A percentile compares a stretch with the other conserved stretches of the same genome.
Evolutionary conservation across 345 rosid genomes (phyloP).

Genomic region (Citrus sp.): DNA sequence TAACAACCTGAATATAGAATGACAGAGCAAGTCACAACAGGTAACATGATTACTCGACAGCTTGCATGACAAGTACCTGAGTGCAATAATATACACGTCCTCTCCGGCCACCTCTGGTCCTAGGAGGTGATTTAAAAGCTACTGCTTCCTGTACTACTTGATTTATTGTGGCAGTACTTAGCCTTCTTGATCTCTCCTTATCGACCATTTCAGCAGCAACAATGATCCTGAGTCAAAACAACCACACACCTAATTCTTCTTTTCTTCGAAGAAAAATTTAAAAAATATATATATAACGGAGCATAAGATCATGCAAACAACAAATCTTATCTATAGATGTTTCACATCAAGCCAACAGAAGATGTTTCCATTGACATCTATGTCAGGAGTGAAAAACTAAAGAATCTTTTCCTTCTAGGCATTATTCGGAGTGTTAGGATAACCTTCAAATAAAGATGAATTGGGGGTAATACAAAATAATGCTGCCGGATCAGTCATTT

Average conservation of each 20-base stretch:
- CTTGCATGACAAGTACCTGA: constrained; percentile 48
- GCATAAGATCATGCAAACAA: constrained; percentile 4
- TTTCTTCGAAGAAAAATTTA: not conserved
- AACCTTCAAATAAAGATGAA: not conserved
- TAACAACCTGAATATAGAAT: not conserved
- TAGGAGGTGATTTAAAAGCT: constrained; percentile 91
- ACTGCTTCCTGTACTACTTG: constrained; percentile 84
- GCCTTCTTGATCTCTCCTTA: constrained; percentile 91
- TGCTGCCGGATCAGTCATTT: not conserved
- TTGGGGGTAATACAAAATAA: not conserved
- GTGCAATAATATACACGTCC: constrained; percentile 93
- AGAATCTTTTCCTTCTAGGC: not conserved
- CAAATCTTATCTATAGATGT: not conserved
- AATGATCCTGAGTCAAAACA: constrained; percentile 53
- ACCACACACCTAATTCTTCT: not conserved
- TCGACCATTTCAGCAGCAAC: constrained; percentile 74
- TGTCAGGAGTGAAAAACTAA: not conserved
- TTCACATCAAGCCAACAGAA: not conserved
- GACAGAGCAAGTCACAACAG: not conserved
- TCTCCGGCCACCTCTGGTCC: constrained; percentile 85
- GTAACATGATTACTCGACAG: not conserved
- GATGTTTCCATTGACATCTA: not conserved
- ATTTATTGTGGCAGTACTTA: constrained; percentile 74
- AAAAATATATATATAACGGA: no score
- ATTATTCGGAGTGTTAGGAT: not conserved